phyloP scores from a whole-genome alignment of 345 rosid genomes.

The Eucalyptus urophylla region DNA sequence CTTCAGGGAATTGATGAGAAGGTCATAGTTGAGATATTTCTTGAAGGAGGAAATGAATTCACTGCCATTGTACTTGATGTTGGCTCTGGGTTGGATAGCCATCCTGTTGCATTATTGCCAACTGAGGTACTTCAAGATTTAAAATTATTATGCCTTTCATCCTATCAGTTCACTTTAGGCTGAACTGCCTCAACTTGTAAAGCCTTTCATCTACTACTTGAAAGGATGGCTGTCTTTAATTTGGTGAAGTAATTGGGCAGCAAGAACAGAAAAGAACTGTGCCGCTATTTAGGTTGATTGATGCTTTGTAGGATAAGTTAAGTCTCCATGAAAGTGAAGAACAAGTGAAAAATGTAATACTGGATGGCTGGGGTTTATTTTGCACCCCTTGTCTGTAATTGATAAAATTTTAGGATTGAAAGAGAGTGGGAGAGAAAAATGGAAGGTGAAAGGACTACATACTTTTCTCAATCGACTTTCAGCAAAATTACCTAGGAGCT shows the following conservation, averaged over 20 bases:
- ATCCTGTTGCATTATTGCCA: constrained; percentile 75
- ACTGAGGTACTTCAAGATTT: constrained; percentile 56
- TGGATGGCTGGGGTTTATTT: not conserved
- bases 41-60: constrained; percentile 82
- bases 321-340: not conserved
- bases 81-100: constrained; percentile 62
- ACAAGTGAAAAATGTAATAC: not conserved
- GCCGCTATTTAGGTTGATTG: not conserved
- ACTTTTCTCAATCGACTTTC: not conserved
- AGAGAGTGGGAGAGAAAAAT: not conserved
- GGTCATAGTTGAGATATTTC: constrained; percentile 68
- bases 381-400: not conserved
- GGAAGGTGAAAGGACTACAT: not conserved
- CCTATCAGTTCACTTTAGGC: not conserved
- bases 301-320: not conserved
- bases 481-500: not conserved
- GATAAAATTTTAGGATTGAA: not conserved
- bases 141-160: not conserved
- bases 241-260: not conserved
- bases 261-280: not conserved
- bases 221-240: not conserved
- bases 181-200: not conserved
- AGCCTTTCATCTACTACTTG: not conserved
- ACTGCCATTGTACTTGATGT: constrained; percentile 91
- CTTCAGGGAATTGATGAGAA: constrained; percentile 76